These are phyloP conservation scores for Dendrobium nobile DNA, from an alignment of 106 monocot genomes.

Conservation along the genomic window DNA sequence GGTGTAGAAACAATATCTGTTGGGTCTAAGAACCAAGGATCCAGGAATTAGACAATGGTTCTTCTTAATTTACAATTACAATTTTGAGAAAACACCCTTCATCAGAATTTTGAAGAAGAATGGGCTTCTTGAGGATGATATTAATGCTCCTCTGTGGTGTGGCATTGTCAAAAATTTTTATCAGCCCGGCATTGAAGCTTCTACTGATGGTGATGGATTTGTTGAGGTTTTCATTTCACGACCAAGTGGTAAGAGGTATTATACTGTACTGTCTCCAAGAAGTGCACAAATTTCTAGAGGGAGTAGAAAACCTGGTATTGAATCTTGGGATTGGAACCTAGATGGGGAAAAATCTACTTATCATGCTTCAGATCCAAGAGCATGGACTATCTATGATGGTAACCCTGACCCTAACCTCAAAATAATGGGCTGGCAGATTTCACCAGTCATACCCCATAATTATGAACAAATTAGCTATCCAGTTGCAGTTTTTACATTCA, in stretches of 20 bases:
- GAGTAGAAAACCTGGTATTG: constrained; percentile 42
- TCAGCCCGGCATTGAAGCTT: no score
- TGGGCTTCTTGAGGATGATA: no score
- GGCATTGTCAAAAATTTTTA: no score
- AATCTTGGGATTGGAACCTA: constrained; percentile 94
- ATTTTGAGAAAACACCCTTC: no score
- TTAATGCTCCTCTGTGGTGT: no score
- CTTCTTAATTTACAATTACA: no score
- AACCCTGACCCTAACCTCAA: constrained; percentile 84
- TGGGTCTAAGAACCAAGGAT: no score
- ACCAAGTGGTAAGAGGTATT: constrained; percentile 47
- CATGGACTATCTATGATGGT: constrained; percentile 94
- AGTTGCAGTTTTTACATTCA: constrained; percentile 72
- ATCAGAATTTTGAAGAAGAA: no score
- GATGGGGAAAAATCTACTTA: constrained; percentile 59
- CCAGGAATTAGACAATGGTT: no score
- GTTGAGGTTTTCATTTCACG: constrained; percentile 71
- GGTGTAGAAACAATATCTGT: no score
- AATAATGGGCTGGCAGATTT: constrained; percentile 83
- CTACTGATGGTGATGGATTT: no score
- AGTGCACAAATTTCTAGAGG: constrained; percentile 36
- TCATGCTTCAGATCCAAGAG: constrained; percentile 81
- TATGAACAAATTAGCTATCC: constrained; percentile 76
- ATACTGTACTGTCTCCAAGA: constrained; percentile 55
- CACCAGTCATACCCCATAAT: constrained; percentile 89